Conservation (phyloP, 192 early-diverging fungal species). For the Umbelopsis ramanniana region DNA sequence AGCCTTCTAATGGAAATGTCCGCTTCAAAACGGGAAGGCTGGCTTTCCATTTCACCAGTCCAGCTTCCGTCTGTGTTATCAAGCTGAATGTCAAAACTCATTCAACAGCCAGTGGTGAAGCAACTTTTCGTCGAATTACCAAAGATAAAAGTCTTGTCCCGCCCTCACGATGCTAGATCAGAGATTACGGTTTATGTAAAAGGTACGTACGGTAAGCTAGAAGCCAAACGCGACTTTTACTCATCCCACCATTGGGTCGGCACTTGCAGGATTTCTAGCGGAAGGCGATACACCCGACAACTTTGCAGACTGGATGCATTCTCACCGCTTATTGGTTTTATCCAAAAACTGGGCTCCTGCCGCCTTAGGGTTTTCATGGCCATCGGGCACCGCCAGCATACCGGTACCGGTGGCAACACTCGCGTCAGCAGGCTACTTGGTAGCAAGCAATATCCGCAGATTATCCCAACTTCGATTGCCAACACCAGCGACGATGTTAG, state of each 20-base stretch:
- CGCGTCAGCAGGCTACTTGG: constrained; percentile 29
- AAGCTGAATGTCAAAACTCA: constrained; percentile 3
- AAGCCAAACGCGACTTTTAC: neutral
- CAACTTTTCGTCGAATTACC: constrained; percentile 33
- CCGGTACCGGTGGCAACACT: constrained; percentile 37
- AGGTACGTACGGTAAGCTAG: constrained; percentile 17
- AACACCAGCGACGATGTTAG: constrained; percentile 30
- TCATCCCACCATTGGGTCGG: neutral
- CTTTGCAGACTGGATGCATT: constrained; percentile 44
- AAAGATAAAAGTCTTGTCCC: constrained; percentile 29
- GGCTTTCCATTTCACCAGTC: too few relatives aligned
- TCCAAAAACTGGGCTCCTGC: constrained; percentile 31
- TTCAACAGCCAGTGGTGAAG: constrained; percentile 19
- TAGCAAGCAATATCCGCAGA: constrained; percentile 14
- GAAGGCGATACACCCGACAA: constrained; percentile 41
- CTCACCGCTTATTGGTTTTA: constrained; percentile 34
- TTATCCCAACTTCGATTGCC: constrained; percentile 29
- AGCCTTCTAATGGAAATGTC: too few relatives aligned
- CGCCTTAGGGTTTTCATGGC: constrained; percentile 43
- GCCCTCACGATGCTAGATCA: constrained; percentile 14
- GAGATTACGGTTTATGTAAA: constrained; percentile 43
- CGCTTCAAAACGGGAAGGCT: too few relatives aligned
- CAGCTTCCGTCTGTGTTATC: too few relatives aligned
- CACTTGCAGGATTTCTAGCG: constrained; percentile 33
- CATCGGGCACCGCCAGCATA: constrained; percentile 34